Evolutionary conservation across 345 rosid genomes (phyloP), one percentile per base, ranked within the genome.

Genomic region (Zanthoxylum bungeanum): DNA sequence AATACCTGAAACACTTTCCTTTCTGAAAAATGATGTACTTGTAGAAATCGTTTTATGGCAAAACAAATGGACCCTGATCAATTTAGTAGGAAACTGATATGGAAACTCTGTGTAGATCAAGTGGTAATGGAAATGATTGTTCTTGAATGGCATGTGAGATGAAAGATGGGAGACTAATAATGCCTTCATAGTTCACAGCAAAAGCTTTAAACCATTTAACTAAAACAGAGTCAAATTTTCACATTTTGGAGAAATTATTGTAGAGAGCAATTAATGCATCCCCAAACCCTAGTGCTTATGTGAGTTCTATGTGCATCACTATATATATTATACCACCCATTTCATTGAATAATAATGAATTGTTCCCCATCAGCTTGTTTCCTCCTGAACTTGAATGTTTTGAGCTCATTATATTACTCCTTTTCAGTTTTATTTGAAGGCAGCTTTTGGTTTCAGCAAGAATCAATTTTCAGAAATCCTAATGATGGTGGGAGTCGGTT

Each of bases 401-500:
- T 74, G 66, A 74, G n/a, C 25, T 9, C 12, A 49, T 50, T 46
- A 34, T 58, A 9, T 9, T 11, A 27, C 30, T 64, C 9, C 51
- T 21, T 36, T 8, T 69, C 81, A 81, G 84, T 81, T 36, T 25
- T 81, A 81, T 72, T 65, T 81, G 40, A 81, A 81, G 74, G 84
- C 89, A 53, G 74, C 52, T 64, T 85, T 85, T 42, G 87, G 87
- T 58, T 85, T 79, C 60, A 57, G 44, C 78, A 85, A 83, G 84
- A 73, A 83, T 60, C 89, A 83, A 50, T 77, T 75, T 62, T 83
- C 89, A 0, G 87, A 85, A 81, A 79, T 85, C 57, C 74, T 81
- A n/a, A 75, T 78, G 24, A 68, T 83, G 73, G 89, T 85, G 22
- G 87, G 71, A 75, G 64, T 82, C 28, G 89, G 89, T 65, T 75